Base-by-base conservation (phyloP, 2,329 filamentous ascomycete genomes). In the Chrysosporium keratinophilum region DNA sequence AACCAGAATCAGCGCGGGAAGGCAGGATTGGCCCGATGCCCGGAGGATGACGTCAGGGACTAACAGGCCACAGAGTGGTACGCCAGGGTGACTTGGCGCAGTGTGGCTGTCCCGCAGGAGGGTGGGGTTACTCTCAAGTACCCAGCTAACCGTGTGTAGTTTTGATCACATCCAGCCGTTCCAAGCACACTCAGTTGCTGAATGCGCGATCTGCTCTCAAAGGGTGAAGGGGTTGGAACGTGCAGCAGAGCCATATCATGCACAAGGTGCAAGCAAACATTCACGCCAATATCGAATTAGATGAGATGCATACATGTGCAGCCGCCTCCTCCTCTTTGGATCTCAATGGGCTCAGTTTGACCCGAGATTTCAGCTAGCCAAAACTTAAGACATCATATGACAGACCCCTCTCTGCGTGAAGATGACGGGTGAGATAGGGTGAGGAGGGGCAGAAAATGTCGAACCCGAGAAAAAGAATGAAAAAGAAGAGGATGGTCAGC, bases 381-480 rank as follows among this genome's bases (percentile, higher is more conserved):
- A 35, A 51, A 51, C 49, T 44, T 20, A 46, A 47, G 40, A 14
- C 43, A 47, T 53, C 50, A 53, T 53, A 53, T 47, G 50, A 47
- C 37, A 14, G 17, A 15, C 33, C 33, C 45, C 45, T 14, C 28
- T 19, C 44, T 28, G 23, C 3, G 12, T 19, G 19, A 37, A 11
- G n/a, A 35, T 28, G 49, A 20, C 28, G n/a, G 19, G 9, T 20
- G 37, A 46, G 39, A 7, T 39, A 34, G 9, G 20, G 3, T 11
- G 20, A 19, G 12, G 31, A 35, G 39, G n/a, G 19, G 14, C 39
- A 42, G 20, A 41, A 20, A 15, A 15, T 31, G 15, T 7, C 17
- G 34, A 40, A 3, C 34, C 1, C 17, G 35, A 42, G 41, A 23
- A n/a, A 39, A 33, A 41, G 12, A 20, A 7, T 17, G 37, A n/a